Evolutionary conservation across 768 basidiomycete species (phyloP), one percentile per base, ranked within the genome.

Genomic region (Boletus eberwhitei): DNA sequence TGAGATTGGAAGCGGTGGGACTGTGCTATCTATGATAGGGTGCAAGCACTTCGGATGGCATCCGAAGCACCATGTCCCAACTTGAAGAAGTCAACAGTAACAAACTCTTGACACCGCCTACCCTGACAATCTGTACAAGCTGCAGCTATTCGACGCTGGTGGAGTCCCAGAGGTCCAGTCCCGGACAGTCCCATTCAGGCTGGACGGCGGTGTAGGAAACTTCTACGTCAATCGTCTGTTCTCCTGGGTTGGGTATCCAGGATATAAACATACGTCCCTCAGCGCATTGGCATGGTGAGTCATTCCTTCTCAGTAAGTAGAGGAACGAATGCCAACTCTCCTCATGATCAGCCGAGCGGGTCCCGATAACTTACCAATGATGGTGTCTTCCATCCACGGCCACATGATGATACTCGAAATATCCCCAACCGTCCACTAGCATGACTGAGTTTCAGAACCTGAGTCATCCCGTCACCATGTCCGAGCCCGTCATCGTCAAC

Each of bases 401-500:
- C 19, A 31, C 21, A 31, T 31, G 43, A 31, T 31, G 43, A 41
- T 31, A 19, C 13, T 46, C 6, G 48, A n/a, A 22, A 40, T 22
- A 40, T n/a, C 4, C n/a, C 21, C 40, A 22, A 46, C 41, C 31
- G 26, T n/a, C 7, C 48, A 29, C 29, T 29, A 17, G 50, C 14
- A 17, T 31, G 49, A 24, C 24, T 24, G 44, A 26, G 29, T 14
- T 7, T 37, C 17, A 24, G 26, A 46, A 4, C 40, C 41, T 4
- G n/a, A 45, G 24, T 40, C n/a, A 24, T 48, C 36, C 45, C 43
- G 42, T 49, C 51, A 48, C 26, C 50, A 68, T 67, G 66, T 53
- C 64, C 22, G 57, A 58, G 29, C 21, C 57, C 40, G 16, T 60
- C 50, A 26, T 46, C 49, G 22, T 57, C 43, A 50, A 48, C 32